These are phyloP conservation scores for Elsinoe perseae DNA, from an alignment of 2,329 filamentous ascomycete species.

Conservation along the genomic window DNA sequence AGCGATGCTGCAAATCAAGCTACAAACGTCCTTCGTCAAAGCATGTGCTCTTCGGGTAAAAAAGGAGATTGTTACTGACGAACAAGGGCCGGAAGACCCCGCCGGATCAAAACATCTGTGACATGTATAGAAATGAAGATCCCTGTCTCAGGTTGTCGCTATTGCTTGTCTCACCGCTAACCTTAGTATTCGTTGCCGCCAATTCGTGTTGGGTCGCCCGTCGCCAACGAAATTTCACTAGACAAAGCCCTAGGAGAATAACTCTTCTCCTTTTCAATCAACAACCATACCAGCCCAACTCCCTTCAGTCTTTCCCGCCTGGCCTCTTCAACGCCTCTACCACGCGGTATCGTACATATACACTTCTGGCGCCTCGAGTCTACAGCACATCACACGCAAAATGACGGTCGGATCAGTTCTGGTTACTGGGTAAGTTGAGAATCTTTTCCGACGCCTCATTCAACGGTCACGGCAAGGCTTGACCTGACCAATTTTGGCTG, in stretches of 20 bases:
- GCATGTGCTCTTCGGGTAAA: neutral
- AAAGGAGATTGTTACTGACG: conserved; percentile 10
- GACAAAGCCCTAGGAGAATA: conserved; percentile 4
- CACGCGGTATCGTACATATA: neutral
- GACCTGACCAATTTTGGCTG: neutral
- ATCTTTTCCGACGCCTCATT: conserved; percentile 2
- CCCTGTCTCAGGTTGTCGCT: conserved; percentile 14
- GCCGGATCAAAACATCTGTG: conserved; percentile 1
- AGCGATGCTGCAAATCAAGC: conserved; percentile 3
- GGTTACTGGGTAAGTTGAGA: conserved; percentile 69
- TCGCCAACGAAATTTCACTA: conserved; percentile 9
- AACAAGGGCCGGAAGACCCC: conserved; percentile 1
- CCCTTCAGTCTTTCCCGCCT: conserved; percentile 1
- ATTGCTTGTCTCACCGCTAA: conserved; percentile 11
- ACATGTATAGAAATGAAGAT: conserved; percentile 15
- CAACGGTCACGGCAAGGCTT: conserved; percentile 11
- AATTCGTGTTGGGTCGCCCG: conserved; percentile 10
- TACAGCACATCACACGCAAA: conserved; percentile 13
- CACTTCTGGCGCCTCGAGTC: neutral
- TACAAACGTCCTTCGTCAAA: neutral
- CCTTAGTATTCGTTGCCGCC: neutral
- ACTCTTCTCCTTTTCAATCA: conserved; percentile 4
- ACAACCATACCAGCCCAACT: conserved; percentile 1
- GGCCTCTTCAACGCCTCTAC: conserved; percentile 3
- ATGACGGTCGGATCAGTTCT: conserved; percentile 85